Conservation (phyloP, 2,329 filamentous ascomycete species). For the Colletotrichum cuscutae region DNA sequence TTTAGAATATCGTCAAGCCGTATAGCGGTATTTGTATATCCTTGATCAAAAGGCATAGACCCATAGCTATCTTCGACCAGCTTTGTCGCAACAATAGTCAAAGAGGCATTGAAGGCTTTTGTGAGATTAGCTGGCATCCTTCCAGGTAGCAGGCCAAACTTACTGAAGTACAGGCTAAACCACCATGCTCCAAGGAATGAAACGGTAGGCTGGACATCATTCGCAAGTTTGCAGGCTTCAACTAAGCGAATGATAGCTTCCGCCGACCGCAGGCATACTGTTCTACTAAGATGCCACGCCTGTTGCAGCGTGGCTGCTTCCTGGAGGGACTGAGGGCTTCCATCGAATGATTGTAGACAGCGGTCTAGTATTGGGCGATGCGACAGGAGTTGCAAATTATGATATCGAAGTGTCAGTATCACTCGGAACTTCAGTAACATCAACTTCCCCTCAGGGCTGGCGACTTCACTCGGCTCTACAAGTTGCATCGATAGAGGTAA, state of each 20-base stretch:
- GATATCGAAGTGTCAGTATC: conserved; percentile 48
- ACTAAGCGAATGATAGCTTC: conserved; percentile 39
- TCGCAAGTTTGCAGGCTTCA: conserved; percentile 32
- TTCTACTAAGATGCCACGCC: conserved; percentile 37
- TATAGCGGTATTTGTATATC: not conserved
- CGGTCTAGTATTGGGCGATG: conserved; percentile 43
- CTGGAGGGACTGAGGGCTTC: conserved; percentile 10
- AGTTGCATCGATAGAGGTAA: conserved; percentile 44
- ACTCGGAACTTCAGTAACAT: conserved; percentile 48
- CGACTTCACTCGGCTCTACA: conserved; percentile 38
- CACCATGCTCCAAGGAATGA: conserved; percentile 44
- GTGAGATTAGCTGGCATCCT: not conserved
- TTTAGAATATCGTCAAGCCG: conserved; percentile 16
- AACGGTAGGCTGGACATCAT: conserved; percentile 13
- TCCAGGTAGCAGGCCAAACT: not conserved
- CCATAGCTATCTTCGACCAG: conserved; percentile 11
- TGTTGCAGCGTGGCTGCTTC: conserved; percentile 36
- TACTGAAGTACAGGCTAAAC: conserved; percentile 45
- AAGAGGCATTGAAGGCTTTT: conserved; percentile 28
- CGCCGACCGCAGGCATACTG: conserved; percentile 39
- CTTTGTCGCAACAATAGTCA: conserved; percentile 22
- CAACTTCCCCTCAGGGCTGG: conserved; percentile 30
- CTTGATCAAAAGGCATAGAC: not conserved
- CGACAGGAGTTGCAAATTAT: conserved; percentile 45
- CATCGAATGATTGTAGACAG: conserved; percentile 34